Evolutionary conservation across 306 rosid genomes (phyloP), one percentile per base, ranked within the genome.

Genomic region (Begonia masoniana): DNA sequence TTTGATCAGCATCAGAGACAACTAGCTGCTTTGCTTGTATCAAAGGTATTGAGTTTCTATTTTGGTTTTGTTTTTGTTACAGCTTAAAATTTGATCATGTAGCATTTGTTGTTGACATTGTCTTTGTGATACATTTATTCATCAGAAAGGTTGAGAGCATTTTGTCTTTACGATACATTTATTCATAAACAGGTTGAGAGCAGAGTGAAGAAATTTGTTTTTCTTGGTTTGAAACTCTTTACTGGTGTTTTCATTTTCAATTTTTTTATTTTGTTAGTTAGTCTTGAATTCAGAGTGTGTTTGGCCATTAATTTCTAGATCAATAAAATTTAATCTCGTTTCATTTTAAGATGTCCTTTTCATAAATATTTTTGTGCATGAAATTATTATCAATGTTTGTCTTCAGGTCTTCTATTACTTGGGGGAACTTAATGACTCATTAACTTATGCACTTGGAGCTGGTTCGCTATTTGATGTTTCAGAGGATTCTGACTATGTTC

Each of bases 371-470:
- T 26, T 26, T 26, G 36, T n/a, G 36, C 36, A 26, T 26, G 36
- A 26, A 26, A 4, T 26, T 4, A 58, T 58, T 58, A 21, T 26
- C 62, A 35, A 26, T 15, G 21, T 55, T 39, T 55, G n/a, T 13
- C 13, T 57, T 49, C 74, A 91, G 97, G 92, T 91, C 50, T 91
- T 91, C 69, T 91, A 91, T 62, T 91, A 85, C 78, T 75, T 91
- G 88, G 94, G 94, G 39, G 97, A 91, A 64, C 88, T 91, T 53
- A 85, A 85, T 43, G 97, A 91, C 68, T 86, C 97, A 1, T 63
- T 91, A 52, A 82, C 97, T 15, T 91, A 91, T 64, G 96, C 97
- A 47, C 94, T 91, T 62, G 97, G 97, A 67, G 97, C 97, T 49
- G 88, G 92, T 65, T 76, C 97, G 50, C 66, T 82, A 10, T 91